phyloP scores from a whole-genome alignment of 1,284 basidiomycete genomes.

The Papiliotrema terrestris region DNA sequence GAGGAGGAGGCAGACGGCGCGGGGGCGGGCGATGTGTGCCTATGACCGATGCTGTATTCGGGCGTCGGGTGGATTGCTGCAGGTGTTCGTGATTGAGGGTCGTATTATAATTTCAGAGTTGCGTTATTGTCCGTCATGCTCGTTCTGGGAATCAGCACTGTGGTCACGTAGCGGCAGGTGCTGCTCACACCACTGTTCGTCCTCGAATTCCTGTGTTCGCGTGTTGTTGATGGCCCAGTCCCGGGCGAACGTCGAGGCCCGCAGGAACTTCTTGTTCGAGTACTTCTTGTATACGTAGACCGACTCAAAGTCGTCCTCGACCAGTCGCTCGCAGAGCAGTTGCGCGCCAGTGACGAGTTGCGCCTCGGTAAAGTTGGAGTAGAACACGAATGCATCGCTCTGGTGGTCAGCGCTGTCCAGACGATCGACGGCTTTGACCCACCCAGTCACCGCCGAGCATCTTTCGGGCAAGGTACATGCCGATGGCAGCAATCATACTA shows the following conservation, averaged over 20 bases:
- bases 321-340: slow-evolving; percentile 78
- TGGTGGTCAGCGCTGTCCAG: slow-evolving; percentile 37
- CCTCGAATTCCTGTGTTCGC: not conserved
- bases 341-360: slow-evolving; percentile 80
- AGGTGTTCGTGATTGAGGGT: too few relatives aligned
- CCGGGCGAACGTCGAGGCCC: slow-evolving; percentile 59
- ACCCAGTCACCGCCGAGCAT: slow-evolving; percentile 95
- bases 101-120: too few relatives aligned
- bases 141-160: not conserved
- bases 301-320: slow-evolving; percentile 72
- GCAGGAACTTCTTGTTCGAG: slow-evolving; percentile 93
- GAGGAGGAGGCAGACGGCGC: too few relatives aligned
- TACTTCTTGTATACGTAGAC: slow-evolving; percentile 97
- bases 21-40: too few relatives aligned
- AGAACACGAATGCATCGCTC: slow-evolving; percentile 88
- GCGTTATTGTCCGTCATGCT: not conserved
- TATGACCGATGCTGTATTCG: too few relatives aligned
- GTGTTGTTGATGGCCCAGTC: slow-evolving; percentile 51
- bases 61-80: too few relatives aligned
- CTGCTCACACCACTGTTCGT: not conserved
- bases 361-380: slow-evolving; percentile 88
- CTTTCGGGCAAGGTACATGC: slow-evolving; percentile 90
- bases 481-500: slow-evolving; percentile 90
- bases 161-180: not conserved
- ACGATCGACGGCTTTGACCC: slow-evolving; percentile 48